Evolutionary conservation across 2,329 filamentous ascomycete genomes (phyloP).

Genomic region (Didymella segeticola): DNA sequence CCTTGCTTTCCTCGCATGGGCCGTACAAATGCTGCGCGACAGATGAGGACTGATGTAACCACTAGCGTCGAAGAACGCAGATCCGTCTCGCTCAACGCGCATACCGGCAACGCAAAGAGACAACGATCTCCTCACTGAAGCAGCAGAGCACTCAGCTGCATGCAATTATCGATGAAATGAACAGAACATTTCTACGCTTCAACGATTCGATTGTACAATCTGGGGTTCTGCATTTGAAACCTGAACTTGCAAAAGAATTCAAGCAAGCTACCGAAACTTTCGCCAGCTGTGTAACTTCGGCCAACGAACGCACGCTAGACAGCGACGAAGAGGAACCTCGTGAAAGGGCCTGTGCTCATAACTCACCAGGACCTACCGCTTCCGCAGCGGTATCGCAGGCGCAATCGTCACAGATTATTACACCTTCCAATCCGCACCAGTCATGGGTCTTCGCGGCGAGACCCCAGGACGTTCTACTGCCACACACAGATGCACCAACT

Average conservation of each 20-base stretch:
- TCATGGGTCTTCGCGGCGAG: slow-evolving; percentile 27
- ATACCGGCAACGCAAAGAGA: slow-evolving; percentile 85
- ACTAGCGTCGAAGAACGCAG: slow-evolving; percentile 79
- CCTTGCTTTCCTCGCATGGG: background rate
- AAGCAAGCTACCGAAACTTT: slow-evolving; percentile 65
- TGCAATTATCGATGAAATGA: slow-evolving; percentile 75
- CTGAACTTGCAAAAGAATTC: slow-evolving; percentile 65
- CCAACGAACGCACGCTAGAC: slow-evolving; percentile 43
- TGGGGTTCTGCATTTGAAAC: slow-evolving; percentile 64
- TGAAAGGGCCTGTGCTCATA: slow-evolving; percentile 40
- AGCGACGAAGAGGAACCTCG: slow-evolving; percentile 38
- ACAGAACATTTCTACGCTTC: slow-evolving; percentile 71
- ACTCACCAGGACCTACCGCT: background rate
- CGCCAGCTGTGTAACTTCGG: slow-evolving; percentile 59
- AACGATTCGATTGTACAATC: slow-evolving; percentile 66
- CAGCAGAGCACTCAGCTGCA: slow-evolving; percentile 73
- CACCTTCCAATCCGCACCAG: background rate
- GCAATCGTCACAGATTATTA: background rate
- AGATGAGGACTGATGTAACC: background rate
- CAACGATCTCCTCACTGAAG: slow-evolving; percentile 76
- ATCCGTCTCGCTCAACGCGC: slow-evolving; percentile 86
- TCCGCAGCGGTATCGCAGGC: background rate
- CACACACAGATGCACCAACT: slow-evolving; percentile 5
- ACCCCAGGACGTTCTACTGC: background rate
- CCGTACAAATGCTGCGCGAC: background rate